phyloP scores from a whole-genome alignment of 257 asterid genomes.

The Przewalskia tangutica region DNA sequence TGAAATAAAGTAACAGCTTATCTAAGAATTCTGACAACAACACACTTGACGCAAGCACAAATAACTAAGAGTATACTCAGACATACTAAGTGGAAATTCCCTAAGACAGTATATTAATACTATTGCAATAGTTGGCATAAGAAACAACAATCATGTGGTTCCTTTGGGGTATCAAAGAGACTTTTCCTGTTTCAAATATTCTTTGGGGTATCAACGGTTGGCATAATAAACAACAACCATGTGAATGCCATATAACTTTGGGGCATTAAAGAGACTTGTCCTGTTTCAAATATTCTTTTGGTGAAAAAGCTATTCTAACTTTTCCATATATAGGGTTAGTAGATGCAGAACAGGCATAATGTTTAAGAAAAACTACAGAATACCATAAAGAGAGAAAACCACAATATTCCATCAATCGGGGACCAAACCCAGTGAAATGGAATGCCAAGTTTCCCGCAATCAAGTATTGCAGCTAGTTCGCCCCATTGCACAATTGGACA shows the following conservation, averaged over 20 bases:
- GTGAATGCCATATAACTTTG: background rate
- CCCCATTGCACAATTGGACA: background rate
- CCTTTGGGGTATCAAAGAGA: background rate
- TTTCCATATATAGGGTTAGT: background rate
- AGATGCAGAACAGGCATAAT: background rate
- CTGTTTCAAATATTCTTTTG: background rate
- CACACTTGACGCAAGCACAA: background rate
- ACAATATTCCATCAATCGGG: background rate
- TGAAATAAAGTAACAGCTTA: background rate
- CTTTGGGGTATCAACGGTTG: background rate
- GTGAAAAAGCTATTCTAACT: background rate
- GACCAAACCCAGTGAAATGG: background rate
- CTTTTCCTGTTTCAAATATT: background rate
- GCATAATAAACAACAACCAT: background rate
- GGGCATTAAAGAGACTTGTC: background rate
- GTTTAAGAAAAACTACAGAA: background rate
- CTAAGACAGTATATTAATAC: background rate
- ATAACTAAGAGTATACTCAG: background rate
- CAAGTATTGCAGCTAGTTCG: background rate
- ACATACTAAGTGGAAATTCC: background rate
- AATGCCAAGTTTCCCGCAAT: background rate
- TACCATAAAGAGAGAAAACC: background rate
- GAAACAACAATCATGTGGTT: background rate
- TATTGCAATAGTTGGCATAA: background rate
- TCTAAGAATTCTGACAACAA: background rate